Percentiles rank a stretch among this genome's conserved stretches.
phyloP scores from a whole-genome alignment of 2,329 filamentous ascomycete genomes.

The Cercospora brassicicola region DNA sequence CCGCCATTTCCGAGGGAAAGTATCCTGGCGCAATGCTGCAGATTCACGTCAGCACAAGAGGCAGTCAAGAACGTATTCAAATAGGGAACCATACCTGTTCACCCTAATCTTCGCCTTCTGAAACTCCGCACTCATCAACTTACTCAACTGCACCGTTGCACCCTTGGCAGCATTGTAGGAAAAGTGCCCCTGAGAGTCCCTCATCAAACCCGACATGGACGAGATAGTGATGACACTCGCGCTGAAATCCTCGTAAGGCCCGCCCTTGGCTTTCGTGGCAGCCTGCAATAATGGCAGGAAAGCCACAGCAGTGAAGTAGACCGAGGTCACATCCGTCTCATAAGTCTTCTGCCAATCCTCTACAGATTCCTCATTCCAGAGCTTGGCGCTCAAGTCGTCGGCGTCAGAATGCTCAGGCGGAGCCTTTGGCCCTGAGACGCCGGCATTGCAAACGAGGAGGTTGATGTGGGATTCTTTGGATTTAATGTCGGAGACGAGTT shows the following conservation, averaged over 20 bases:
- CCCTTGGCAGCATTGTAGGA: constrained; percentile 78
- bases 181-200: constrained; percentile 70
- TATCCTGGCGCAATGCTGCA: constrained; percentile 64
- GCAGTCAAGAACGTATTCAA: not conserved
- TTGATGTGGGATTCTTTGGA: constrained; percentile 65
- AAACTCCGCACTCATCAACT: constrained; percentile 68
- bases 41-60: constrained; percentile 25
- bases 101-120: constrained; percentile 64
- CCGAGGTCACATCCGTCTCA: constrained; percentile 45
- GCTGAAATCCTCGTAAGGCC: constrained; percentile 54
- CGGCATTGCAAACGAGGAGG: constrained; percentile 63
- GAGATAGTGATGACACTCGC: constrained; percentile 70
- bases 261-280: constrained; percentile 46
- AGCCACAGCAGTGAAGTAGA: constrained; percentile 73
- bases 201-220: constrained; percentile 73
- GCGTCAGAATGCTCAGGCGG: constrained; percentile 46
- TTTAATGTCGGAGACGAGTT: constrained; percentile 58
- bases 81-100: constrained; percentile 43
- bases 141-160: constrained; percentile 69
- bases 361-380: not conserved
- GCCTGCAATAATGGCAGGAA: constrained; percentile 69
- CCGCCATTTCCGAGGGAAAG: constrained; percentile 68
- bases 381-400: not conserved
- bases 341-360: not conserved
- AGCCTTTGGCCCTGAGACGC: constrained; percentile 64